Evolutionary conservation across 441 rosid genomes (phyloP).

Genomic region (Croton laevigatus): DNA sequence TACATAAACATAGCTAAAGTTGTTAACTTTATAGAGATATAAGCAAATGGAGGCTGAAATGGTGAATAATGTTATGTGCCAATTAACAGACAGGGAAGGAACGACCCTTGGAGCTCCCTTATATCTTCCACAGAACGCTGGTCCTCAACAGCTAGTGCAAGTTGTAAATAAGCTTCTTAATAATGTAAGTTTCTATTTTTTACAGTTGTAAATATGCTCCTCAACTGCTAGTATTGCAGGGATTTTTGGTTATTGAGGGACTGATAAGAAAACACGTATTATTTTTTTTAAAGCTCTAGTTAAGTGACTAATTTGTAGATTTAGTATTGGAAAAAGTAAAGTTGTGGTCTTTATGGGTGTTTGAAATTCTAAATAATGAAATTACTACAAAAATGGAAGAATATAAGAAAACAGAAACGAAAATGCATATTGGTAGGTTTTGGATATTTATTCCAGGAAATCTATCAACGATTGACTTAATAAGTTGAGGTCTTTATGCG

Average conservation of each 20-base stretch:
- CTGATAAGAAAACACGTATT: neutral
- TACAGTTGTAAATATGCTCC: too few species aligned
- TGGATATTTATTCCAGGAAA: neutral
- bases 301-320: neutral
- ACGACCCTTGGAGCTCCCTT: slow-evolving; percentile 59
- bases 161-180: slow-evolving; percentile 82
- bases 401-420: too few species aligned
- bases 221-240: too few species aligned
- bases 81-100: slow-evolving; percentile 84
- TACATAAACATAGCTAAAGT: neutral
- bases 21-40: neutral
- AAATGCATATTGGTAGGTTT: too few species aligned
- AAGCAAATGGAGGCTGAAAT: slow-evolving; percentile 28
- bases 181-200: slow-evolving; percentile 59
- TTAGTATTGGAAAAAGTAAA: neutral
- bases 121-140: slow-evolving; percentile 82
- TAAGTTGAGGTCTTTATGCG: neutral
- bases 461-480: too few species aligned
- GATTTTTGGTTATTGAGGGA: slow-evolving; percentile 13
- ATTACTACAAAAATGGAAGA: too few species aligned
- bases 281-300: neutral
- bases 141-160: slow-evolving; percentile 83
- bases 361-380: too few species aligned
- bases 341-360: neutral
- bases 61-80: slow-evolving; percentile 62